Base-by-base conservation (phyloP, 352 stramenopile species). In the Phytophthora meadii region DNA sequence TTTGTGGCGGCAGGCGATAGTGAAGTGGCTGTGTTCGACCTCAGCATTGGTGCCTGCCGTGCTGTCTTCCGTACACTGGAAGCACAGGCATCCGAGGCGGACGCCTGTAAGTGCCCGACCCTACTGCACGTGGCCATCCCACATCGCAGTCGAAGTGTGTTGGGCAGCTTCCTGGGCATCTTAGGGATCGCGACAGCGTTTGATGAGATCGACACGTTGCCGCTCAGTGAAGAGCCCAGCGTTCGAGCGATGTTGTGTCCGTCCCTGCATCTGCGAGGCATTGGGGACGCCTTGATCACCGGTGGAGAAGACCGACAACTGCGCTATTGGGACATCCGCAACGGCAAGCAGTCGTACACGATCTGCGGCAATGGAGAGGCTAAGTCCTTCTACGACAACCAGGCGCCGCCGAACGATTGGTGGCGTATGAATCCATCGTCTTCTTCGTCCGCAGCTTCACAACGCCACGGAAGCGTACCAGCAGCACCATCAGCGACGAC, bases 281-380 rank as follows among this genome's bases (percentile, higher is more conserved):
- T 93, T 71, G 66, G 77, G 25, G 84, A 92, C 62, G 80, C 83
- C 36, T 71, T 99, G 32, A 94, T 99, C 51, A 99, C 96, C 0
- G 96, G 94, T 45, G 97, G 96, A 5, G 95, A 96, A 63, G 96
- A 99, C 70, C 83, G 93, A 25, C 84, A 96, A 70, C 97, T 99
- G 63, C 87, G 97, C 25, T 99, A 98, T 78, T 99, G 97, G 97
- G 95, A 99, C 73, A 97, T 99, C 56, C 89, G 82, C 32, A 93
- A 93, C 22, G 85, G 94, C 24, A 97, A 95, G 37, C 89, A 97
- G 65, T 99, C 93, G 60, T 98, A 96, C 76, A 97, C 90, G 15
- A 81, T 98, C 12, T 97, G 82, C 42, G 95, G 97, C 24, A 88
- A 96, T 46, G 78, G 79, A 36, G 86, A 93, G 46, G 79, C 86